Conservation (phyloP, 2,329 filamentous ascomycete species). For the Periconia sp. region DNA sequence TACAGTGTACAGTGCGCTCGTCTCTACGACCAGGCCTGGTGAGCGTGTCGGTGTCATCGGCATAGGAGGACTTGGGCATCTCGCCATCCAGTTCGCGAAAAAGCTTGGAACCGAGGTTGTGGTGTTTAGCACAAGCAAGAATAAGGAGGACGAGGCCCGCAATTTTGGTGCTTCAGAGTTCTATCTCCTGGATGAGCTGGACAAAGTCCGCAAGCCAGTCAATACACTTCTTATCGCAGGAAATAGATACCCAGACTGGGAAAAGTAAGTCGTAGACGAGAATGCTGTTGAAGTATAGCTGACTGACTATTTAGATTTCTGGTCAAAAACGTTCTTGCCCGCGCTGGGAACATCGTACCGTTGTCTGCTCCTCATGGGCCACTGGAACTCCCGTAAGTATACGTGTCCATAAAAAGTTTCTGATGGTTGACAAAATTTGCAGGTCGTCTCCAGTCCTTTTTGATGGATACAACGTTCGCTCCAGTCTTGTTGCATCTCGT, state of each 20-base stretch:
- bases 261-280: constrained; percentile 21
- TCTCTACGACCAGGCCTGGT: constrained; percentile 72
- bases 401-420: background rate
- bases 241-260: constrained; percentile 28
- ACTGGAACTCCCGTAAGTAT: constrained; percentile 20
- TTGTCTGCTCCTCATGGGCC: constrained; percentile 20
- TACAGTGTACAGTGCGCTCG: constrained; percentile 75
- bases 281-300: background rate
- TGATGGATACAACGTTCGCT: constrained; percentile 24
- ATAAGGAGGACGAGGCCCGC: constrained; percentile 25
- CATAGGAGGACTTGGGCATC: constrained; percentile 76
- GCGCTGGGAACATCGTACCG: constrained; percentile 24
- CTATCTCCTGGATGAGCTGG: constrained; percentile 26
- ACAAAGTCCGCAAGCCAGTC: constrained; percentile 24
- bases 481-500: constrained; percentile 25
- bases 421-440: background rate
- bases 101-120: constrained; percentile 29
- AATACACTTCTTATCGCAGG: constrained; percentile 25
- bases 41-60: constrained; percentile 85
- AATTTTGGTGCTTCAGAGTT: constrained; percentile 29
- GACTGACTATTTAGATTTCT: constrained; percentile 14
- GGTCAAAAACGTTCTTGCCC: constrained; percentile 25
- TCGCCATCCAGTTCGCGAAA: constrained; percentile 74
- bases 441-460: constrained; percentile 26
- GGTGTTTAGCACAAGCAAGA: constrained; percentile 24